A percentile compares a stretch with the other conserved stretches of the same genome.
phyloP scores from a whole-genome alignment of 2,329 filamentous ascomycete genomes.

The Cladobotryum protrusum region DNA sequence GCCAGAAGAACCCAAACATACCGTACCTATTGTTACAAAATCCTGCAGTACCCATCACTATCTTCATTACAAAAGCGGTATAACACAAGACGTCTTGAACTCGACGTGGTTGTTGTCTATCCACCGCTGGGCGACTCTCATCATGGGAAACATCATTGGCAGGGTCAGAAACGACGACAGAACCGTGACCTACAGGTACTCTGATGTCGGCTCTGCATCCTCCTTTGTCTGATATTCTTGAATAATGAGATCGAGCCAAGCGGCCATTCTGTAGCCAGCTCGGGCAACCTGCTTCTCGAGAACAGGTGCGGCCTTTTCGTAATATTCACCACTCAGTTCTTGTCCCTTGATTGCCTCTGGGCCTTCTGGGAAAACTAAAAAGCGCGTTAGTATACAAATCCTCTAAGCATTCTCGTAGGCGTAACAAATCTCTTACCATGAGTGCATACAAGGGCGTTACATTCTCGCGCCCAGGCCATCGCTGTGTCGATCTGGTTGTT shows the following conservation, averaged over 20 bases:
- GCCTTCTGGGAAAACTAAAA: slow-evolving; percentile 55
- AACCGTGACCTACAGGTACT: slow-evolving; percentile 23
- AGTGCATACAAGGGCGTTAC: slow-evolving; percentile 56
- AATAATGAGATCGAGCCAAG: slow-evolving; percentile 59
- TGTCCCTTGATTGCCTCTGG: slow-evolving; percentile 49
- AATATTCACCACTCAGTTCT: slow-evolving; percentile 59
- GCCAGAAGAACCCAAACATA: too few species aligned
- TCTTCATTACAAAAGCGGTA: not conserved
- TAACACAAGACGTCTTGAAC: not conserved
- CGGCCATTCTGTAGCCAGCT: slow-evolving; percentile 62
- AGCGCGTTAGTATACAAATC: slow-evolving; percentile 16
- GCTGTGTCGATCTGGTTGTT: slow-evolving; percentile 48
- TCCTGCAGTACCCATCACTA: too few species aligned
- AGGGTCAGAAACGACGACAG: not conserved
- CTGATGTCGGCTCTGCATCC: slow-evolving; percentile 17
- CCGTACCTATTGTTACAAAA: too few species aligned
- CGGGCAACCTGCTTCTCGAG: slow-evolving; percentile 62
- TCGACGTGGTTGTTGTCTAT: not conserved
- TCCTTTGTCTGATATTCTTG: slow-evolving; percentile 25
- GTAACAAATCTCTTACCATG: slow-evolving; percentile 40
- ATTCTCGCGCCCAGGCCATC: slow-evolving; percentile 57
- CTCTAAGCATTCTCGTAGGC: not conserved
- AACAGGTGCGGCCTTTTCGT: slow-evolving; percentile 54
- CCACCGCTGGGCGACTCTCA: not conserved
- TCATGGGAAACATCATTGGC: not conserved